Evolutionary conservation across 805 yeast species (phyloP).

Genomic region (Yueomyces sp.): DNA sequence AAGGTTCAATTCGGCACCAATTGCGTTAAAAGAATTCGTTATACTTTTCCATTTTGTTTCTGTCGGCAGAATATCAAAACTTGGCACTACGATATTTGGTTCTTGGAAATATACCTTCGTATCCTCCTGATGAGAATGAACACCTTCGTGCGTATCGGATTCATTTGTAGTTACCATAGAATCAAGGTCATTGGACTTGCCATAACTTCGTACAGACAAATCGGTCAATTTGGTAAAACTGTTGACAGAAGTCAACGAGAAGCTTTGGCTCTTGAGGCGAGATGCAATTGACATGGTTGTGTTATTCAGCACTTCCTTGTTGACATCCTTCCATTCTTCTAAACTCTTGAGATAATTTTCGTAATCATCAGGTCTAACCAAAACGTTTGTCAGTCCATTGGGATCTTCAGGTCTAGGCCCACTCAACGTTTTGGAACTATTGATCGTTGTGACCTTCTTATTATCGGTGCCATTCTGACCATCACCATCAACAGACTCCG

Average conservation of each 20-base stretch:
- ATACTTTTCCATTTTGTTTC: conserved; percentile 15
- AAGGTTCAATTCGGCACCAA: conserved; percentile 3
- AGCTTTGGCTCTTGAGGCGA: background rate
- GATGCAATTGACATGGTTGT: background rate
- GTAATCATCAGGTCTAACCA: background rate
- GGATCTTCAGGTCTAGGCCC: background rate
- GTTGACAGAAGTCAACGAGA: background rate
- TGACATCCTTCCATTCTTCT: background rate
- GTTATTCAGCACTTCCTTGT: background rate
- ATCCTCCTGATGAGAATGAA: background rate
- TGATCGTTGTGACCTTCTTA: too few species aligned
- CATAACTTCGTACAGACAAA: background rate
- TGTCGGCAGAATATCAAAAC: conserved; percentile 18
- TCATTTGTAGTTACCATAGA: background rate
- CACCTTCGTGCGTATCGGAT: background rate
- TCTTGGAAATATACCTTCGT: conserved; percentile 3
- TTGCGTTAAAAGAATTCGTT: conserved; percentile 4
- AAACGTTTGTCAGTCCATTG: background rate
- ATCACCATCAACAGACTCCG: too few species aligned
- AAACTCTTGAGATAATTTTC: background rate
- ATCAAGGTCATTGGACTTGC: background rate
- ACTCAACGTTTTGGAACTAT: too few species aligned
- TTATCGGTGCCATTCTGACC: too few species aligned
- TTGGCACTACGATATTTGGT: conserved; percentile 21
- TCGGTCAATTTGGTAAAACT: background rate